Conservation (phyloP, 2,329 filamentous ascomycete species). For the Zasmidium cellare region DNA sequence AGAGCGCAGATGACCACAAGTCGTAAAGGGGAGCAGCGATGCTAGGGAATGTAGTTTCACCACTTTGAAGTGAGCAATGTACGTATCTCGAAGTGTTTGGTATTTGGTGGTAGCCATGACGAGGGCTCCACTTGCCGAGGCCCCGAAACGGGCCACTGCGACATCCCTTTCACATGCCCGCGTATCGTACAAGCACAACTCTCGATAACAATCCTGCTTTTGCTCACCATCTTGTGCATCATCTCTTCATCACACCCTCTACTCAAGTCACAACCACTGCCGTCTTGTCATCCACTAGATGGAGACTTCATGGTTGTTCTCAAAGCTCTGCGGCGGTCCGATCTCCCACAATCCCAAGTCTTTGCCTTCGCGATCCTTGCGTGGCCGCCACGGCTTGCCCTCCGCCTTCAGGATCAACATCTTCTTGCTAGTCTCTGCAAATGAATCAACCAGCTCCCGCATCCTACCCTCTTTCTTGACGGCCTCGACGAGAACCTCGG, state of each 20-base stretch:
- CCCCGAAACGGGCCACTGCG: not conserved
- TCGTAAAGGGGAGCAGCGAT: too few species aligned
- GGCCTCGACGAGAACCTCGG: slow-evolving; percentile 35
- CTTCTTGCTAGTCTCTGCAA: slow-evolving; percentile 76
- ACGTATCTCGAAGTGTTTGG: not conserved
- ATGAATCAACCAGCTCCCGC: slow-evolving; percentile 52
- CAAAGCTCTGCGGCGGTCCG: slow-evolving; percentile 28
- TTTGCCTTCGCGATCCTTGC: slow-evolving; percentile 44
- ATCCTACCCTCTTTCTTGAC: slow-evolving; percentile 44
- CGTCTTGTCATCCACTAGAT: slow-evolving; percentile 4
- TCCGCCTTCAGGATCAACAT: slow-evolving; percentile 55
- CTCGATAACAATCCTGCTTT: not conserved
- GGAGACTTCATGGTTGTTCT: not conserved
- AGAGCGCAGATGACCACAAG: not conserved
- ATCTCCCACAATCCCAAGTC: slow-evolving; percentile 47
- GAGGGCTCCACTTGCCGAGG: not conserved
- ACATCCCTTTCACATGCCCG: not conserved
- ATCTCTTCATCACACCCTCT: not conserved
- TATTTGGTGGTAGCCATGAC: not conserved
- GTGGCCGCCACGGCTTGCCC: slow-evolving; percentile 42
- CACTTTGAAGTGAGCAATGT: too few species aligned
- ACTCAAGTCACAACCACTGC: not conserved
- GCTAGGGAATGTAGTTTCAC: too few species aligned
- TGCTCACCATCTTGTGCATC: not conserved
- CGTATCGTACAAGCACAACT: too few species aligned